Percentiles rank a stretch among this genome's conserved stretches.
These are phyloP conservation scores for Neurospora intermedia DNA, from an alignment of 495 filamentous ascomycete genomes.

Conservation along the genomic window DNA sequence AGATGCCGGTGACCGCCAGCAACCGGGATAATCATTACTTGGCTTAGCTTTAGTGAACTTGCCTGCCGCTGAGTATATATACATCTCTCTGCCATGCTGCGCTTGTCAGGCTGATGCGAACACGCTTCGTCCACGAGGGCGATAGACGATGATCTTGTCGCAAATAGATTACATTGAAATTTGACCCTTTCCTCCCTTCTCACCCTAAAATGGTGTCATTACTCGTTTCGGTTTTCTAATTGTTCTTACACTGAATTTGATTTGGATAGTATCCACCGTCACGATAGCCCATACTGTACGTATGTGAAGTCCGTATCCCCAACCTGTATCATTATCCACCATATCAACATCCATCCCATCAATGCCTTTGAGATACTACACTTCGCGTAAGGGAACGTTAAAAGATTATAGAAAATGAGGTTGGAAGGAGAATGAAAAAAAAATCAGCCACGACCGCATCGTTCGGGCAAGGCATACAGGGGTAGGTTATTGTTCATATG, in stretches of 20 bases:
- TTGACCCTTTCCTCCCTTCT: not conserved
- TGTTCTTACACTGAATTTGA: not conserved
- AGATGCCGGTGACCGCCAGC: not conserved
- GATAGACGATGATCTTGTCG: not conserved
- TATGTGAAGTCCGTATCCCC: not conserved
- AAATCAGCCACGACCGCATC: not conserved
- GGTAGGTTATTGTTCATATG: not conserved
- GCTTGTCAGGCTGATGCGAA: not conserved
- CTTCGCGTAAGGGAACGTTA: not conserved
- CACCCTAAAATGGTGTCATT: not conserved
- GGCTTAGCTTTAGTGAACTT: not conserved
- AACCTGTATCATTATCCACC: not conserved
- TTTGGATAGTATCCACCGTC: not conserved
- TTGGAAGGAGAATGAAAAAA: not conserved
- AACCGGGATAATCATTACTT: not conserved
- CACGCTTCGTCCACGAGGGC: not conserved
- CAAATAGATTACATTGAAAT: not conserved
- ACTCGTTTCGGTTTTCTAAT: not conserved
- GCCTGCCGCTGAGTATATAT: not conserved
- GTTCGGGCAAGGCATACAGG: not conserved
- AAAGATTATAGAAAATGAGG: not conserved
- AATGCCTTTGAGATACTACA: slow-evolving; percentile 34
- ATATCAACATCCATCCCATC: slow-evolving; percentile 43
- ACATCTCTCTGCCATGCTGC: not conserved
- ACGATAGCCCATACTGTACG: not conserved